phyloP scores from a whole-genome alignment of 768 basidiomycete species.

The Pleurotus cornucopiae region DNA sequence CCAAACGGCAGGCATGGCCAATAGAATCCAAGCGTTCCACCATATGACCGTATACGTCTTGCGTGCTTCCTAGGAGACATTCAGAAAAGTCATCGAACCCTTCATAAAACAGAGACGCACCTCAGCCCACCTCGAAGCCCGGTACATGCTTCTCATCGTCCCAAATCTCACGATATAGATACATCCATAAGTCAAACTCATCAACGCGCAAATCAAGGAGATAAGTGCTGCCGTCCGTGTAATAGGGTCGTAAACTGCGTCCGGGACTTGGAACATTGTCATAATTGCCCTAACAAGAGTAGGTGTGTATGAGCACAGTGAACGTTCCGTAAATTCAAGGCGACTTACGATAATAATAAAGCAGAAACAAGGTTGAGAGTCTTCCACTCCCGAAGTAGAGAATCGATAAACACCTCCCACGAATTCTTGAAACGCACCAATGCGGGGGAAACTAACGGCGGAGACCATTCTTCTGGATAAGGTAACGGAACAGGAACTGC shows the following conservation, averaged over 20 bases:
- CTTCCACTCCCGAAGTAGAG: conserved; percentile 71
- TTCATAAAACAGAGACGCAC: conserved; percentile 24
- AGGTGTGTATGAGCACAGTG: not conserved
- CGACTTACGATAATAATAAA: conserved; percentile 40
- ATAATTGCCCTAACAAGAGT: conserved; percentile 50
- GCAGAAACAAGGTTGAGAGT: conserved; percentile 72
- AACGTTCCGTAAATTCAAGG: not conserved
- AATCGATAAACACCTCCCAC: conserved; percentile 73
- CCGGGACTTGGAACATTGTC: conserved; percentile 58
- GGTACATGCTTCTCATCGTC: conserved; percentile 68
- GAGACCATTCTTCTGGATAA: conserved; percentile 51
- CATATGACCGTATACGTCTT: conserved; percentile 21
- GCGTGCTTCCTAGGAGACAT: conserved; percentile 48
- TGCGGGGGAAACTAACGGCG: conserved; percentile 55
- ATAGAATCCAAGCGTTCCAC: conserved; percentile 63
- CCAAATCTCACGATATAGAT: conserved; percentile 70
- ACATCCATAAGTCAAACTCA: conserved; percentile 72
- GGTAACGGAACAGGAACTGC: conserved; percentile 28
- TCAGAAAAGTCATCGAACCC: not conserved
- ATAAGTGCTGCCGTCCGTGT: conserved; percentile 59
- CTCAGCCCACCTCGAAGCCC: conserved; percentile 71
- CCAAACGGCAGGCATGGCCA: conserved; percentile 66
- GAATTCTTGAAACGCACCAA: conserved; percentile 59
- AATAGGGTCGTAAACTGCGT: conserved; percentile 54
- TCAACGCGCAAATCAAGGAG: conserved; percentile 62